Base-by-base conservation (phyloP, 176 grass and related monocot genomes). In the Musa acuminata region DNA sequence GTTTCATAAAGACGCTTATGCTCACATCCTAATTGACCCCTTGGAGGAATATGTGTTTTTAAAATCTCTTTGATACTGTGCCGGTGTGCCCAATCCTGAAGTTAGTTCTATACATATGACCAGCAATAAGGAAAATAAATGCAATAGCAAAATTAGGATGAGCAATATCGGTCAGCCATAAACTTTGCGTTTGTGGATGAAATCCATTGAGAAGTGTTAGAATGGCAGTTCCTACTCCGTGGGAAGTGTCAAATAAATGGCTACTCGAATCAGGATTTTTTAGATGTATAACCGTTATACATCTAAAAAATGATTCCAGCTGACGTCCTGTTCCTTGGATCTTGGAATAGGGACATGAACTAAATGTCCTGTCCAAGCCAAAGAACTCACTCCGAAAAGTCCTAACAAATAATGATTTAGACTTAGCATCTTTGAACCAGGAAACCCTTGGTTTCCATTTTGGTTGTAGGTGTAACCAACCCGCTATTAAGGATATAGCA, bases 181-280 rank as follows among this genome's bases (percentile, higher is more conserved):
- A 43, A 43, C 35, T 43, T 43, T 43, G 35, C 35, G 0, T 43
- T 43, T 43, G 35, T 43, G 35, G 35, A 43, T 43, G 35, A 43
- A 43, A 43, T 43, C 35, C 35, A 43, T 3, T 35, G 29, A 58
- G 21, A 74, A 69, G 52, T 53, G 72, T 74, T 29, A 74, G 72
- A 43, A 74, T 74, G 72, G 12, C n/a, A 58, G 52, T 43, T 58
- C 52, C 21, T 0, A 26, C 72, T 55, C 52, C 52, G 29, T 74
- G 72, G 22, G 11, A 52, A 16, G 52, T 74, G n/a, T 52, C 72
- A 74, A 74, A 74, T 58, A 74, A 74, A 74, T 74, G 72, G 17
- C 17, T 76, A 60, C 25, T 75, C 29, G 8, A 80, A 62, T 72
- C 52, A 62, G 52, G 14, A 52, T 72, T 80, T 80, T n/a, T n/a